phyloP scores from a whole-genome alignment of 2,329 filamentous ascomycete genomes.

The Colletotrichum endophyticum region DNA sequence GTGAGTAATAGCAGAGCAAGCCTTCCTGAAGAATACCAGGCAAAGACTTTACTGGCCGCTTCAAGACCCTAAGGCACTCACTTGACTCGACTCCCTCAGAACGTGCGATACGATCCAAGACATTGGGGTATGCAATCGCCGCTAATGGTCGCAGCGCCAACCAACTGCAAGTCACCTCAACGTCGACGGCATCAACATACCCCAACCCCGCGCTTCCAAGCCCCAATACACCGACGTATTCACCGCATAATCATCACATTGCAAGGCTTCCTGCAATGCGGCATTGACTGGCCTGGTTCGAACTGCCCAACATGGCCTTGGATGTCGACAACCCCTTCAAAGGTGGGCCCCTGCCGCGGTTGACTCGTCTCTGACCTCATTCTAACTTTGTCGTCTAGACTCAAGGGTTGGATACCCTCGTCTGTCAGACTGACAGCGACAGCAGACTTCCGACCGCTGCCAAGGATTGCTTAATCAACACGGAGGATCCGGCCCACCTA shows the following conservation, averaged over 20 bases:
- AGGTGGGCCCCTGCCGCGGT: not conserved
- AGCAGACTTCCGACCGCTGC: not conserved
- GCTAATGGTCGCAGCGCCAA: not conserved
- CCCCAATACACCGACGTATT: not conserved
- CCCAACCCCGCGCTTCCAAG: not conserved
- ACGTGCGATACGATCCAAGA: not conserved
- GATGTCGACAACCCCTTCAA: not conserved
- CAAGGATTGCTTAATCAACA: constrained; percentile 5
- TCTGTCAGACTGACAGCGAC: not conserved
- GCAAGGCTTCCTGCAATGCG: not conserved
- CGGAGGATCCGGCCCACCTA: not conserved
- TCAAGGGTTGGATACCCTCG: not conserved
- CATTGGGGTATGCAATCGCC: not conserved
- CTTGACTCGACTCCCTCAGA: not conserved
- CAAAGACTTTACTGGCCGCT: not conserved
- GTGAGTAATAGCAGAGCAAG: not conserved
- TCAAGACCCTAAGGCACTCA: not conserved
- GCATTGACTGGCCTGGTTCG: not conserved
- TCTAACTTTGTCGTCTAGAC: not conserved
- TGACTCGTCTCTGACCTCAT: not conserved
- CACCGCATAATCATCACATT: not conserved
- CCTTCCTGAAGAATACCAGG: not conserved
- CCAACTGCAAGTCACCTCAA: not conserved
- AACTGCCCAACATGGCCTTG: not conserved
- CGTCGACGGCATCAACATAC: not conserved